These are phyloP conservation scores for Marasmius fiardii DNA, from an alignment of 1,284 basidiomycete species.

Conservation along the genomic window DNA sequence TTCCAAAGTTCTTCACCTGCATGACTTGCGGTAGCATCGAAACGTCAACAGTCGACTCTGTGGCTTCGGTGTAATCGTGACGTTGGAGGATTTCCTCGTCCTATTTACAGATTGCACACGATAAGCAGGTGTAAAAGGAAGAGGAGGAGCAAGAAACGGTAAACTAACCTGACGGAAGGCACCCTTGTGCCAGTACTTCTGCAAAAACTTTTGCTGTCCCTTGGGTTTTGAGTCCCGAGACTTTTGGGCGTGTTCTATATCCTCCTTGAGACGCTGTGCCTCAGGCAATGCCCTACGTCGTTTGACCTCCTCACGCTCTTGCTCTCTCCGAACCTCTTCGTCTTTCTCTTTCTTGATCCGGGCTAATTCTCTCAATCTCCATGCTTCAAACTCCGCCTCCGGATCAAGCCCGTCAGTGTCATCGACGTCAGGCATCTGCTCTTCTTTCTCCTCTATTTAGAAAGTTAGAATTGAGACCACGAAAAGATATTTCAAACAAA, in stretches of 20 bases:
- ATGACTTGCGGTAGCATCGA: conserved; percentile 89
- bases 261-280: conserved; percentile 86
- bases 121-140: conserved; percentile 3
- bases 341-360: conserved; percentile 92
- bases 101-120: conserved; percentile 32
- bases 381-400: conserved; percentile 90
- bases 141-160: not conserved
- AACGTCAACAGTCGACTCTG: conserved; percentile 83
- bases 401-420: conserved; percentile 95
- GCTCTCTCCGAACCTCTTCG: conserved; percentile 71
- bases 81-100: conserved; percentile 85
- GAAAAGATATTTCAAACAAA: conserved; percentile 30
- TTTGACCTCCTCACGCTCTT: conserved; percentile 89
- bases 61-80: conserved; percentile 88
- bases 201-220: conserved; percentile 88
- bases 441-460: conserved; percentile 77
- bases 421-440: conserved; percentile 83
- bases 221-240: conserved; percentile 81
- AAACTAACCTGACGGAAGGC: conserved; percentile 87
- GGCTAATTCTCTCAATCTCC: conserved; percentile 89
- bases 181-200: conserved; percentile 99
- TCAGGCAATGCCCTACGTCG: conserved; percentile 89
- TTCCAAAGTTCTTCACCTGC: conserved; percentile 97
- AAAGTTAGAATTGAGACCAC: conserved; percentile 5
- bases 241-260: conserved; percentile 81